A percentile compares a stretch with the other conserved stretches of the same genome.
phyloP scores from a whole-genome alignment of 2,329 filamentous ascomycete genomes.

The Neofusicoccum laricinum region DNA sequence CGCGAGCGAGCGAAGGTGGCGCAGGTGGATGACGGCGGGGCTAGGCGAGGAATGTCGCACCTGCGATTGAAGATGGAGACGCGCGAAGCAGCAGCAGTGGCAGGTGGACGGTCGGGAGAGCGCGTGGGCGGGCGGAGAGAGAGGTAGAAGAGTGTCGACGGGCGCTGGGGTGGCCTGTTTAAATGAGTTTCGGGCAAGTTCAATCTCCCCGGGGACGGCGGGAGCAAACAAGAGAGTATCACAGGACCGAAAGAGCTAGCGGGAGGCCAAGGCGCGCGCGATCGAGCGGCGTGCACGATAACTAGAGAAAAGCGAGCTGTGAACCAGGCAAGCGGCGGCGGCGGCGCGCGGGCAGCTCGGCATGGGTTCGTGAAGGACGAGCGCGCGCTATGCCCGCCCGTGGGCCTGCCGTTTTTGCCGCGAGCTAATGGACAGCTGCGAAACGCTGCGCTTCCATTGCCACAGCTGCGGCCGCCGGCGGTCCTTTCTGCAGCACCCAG shows the following conservation, averaged over 20 bases:
- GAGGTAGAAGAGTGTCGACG: neutral
- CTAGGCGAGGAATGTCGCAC: neutral
- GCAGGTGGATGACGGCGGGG: neutral
- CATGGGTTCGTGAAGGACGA: neutral
- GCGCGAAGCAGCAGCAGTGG: neutral
- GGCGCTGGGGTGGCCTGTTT: conserved; percentile 9
- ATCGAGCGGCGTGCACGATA: conserved; percentile 9
- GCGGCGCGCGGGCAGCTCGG: neutral
- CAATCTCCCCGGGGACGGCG: conserved; percentile 14
- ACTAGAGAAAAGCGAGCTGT: neutral
- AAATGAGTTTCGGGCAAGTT: conserved; percentile 15
- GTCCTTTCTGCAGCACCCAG: neutral
- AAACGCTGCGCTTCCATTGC: neutral
- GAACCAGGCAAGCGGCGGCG: neutral
- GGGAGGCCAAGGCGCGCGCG: neutral
- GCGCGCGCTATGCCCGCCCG: neutral
- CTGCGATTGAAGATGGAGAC: conserved; percentile 14
- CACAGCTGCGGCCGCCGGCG: neutral
- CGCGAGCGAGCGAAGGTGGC: conserved; percentile 4
- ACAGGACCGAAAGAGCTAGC: conserved; percentile 18
- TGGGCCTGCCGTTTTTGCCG: neutral
- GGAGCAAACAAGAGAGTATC: conserved; percentile 15
- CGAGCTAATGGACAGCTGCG: neutral
- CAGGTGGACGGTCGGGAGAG: neutral
- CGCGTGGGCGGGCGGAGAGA: conserved; percentile 7